phyloP scores from a whole-genome alignment of 2,329 filamentous ascomycete genomes.

The Xylariaceae sp. region DNA sequence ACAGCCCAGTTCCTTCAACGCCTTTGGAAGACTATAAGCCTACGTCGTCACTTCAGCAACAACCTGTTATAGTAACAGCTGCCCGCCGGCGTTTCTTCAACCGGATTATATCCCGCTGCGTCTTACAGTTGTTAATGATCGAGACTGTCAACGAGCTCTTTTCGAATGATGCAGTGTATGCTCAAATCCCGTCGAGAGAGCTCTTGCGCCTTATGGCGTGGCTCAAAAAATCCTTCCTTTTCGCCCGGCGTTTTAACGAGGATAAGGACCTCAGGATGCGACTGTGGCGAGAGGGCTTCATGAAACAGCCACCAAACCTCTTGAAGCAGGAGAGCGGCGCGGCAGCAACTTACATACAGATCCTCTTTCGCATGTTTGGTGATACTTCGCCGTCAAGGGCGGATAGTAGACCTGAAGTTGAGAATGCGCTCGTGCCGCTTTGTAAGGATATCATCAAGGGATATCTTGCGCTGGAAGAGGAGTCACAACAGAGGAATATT shows the following conservation, averaged over 20 bases:
- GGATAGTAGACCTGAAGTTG: conserved; percentile 75
- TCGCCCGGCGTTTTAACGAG: conserved; percentile 95
- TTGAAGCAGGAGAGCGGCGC: conserved; percentile 94
- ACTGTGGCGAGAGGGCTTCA: conserved; percentile 96
- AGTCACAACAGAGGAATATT: conserved; percentile 95
- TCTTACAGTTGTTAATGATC: conserved; percentile 97
- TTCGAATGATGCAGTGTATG: conserved; percentile 92
- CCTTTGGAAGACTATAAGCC: conserved; percentile 85
- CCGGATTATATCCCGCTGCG: conserved; percentile 97
- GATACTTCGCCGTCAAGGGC: conserved; percentile 81
- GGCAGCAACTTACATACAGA: conserved; percentile 91
- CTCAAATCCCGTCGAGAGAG: conserved; percentile 84
- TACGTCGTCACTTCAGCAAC: conserved; percentile 71
- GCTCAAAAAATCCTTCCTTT: conserved; percentile 93
- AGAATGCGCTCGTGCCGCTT: conserved; percentile 86
- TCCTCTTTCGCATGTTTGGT: conserved; percentile 95
- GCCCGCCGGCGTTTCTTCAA: conserved; percentile 96
- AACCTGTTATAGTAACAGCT: conserved; percentile 87
- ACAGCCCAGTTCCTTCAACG: conserved; percentile 36
- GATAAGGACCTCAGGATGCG: conserved; percentile 94
- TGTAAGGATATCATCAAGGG: conserved; percentile 90
- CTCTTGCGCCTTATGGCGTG: conserved; percentile 89
- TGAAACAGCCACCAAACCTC: conserved; percentile 97
- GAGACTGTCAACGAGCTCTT: conserved; percentile 99
- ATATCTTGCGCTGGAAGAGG: conserved; percentile 85